Evolutionary conservation across 1,284 basidiomycete species (phyloP), one percentile per base, ranked within the genome.

Genomic region (Ustilago bromivora): DNA sequence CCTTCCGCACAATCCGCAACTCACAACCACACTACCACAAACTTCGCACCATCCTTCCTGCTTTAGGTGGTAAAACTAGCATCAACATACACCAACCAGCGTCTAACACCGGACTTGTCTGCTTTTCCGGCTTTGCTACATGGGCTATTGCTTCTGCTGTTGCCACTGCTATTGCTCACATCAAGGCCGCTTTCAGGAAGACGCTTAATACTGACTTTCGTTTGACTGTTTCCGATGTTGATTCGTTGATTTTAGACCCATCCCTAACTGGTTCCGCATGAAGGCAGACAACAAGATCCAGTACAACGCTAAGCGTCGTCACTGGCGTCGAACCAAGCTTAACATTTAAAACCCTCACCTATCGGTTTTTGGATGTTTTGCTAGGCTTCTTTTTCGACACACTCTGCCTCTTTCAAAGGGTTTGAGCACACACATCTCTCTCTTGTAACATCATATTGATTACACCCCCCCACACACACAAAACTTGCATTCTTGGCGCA

Each of bases 191-290:
- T 10, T 17, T 40, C 4, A 11, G 10, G 10, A 40, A 40, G 38
- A 17, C 0, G 41, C 19, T 6, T 15, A 31, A 61, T 59, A 61
- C 69, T 76, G 65, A 66, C 57, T 32, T 53, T 35, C 38, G n/a
- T 19, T 15, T 13, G 28, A 7, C 23, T 19, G n/a, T 19, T 19
- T 40, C 9, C 36, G n/a, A 11, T 34, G 36, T 23, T 28, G 10
- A 17, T 28, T 36, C 4, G 13, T 8, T 32, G 1, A 6, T 51
- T 71, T 43, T 68, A 94, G 93, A 87, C 95, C 95, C 80, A 96
- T 98, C 79, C 96, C 95, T 79, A 94, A 96, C 87, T 98, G 95
- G 96, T 98, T 96, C 92, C 94, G 95, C 84, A 90, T 98, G 80
- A 98, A 97, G 91, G 92, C 94, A 83, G 96, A 95, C 88, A 93